A percentile compares a stretch with the other conserved stretches of the same genome.
phyloP scores from a whole-genome alignment of 1,139 yeast genomes.

The Saccharomyces uvarum region DNA sequence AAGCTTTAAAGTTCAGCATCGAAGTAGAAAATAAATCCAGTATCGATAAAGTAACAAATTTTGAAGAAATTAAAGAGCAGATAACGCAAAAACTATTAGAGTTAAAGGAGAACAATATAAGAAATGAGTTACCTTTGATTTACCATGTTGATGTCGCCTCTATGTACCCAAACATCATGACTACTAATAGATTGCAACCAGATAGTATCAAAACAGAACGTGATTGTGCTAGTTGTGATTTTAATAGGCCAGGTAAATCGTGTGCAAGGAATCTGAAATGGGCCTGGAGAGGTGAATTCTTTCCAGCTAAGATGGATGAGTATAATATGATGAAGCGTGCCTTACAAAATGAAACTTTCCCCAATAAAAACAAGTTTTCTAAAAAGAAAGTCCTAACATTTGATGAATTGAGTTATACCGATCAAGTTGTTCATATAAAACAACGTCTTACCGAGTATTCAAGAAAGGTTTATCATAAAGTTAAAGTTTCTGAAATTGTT shows the following conservation, averaged over 20 bases:
- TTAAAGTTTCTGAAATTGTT: constrained; percentile 74
- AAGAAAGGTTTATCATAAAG: constrained; percentile 72
- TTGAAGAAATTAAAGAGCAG: constrained; percentile 58
- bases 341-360: constrained; percentile 69
- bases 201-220: constrained; percentile 95
- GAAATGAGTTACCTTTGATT: constrained; percentile 76
- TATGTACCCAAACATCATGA: constrained; percentile 98
- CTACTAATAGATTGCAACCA: constrained; percentile 93
- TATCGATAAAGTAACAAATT: constrained; percentile 70
- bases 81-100: constrained; percentile 50
- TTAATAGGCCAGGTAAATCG: constrained; percentile 85
- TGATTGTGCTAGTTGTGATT: constrained; percentile 96
- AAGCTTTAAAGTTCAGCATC: constrained; percentile 74
- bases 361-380: constrained; percentile 39
- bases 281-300: constrained; percentile 98
- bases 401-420: constrained; percentile 67
- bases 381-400: constrained; percentile 49
- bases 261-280: constrained; percentile 91
- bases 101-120: constrained; percentile 51
- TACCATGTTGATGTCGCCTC: constrained; percentile 99
- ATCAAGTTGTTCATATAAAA: constrained; percentile 70
- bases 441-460: constrained; percentile 82
- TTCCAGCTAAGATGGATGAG: constrained; percentile 86
- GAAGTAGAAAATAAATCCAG: constrained; percentile 72
- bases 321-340: constrained; percentile 85